Base-by-base conservation (phyloP, 1,139 yeast genomes). In the Diutina catenulata region DNA sequence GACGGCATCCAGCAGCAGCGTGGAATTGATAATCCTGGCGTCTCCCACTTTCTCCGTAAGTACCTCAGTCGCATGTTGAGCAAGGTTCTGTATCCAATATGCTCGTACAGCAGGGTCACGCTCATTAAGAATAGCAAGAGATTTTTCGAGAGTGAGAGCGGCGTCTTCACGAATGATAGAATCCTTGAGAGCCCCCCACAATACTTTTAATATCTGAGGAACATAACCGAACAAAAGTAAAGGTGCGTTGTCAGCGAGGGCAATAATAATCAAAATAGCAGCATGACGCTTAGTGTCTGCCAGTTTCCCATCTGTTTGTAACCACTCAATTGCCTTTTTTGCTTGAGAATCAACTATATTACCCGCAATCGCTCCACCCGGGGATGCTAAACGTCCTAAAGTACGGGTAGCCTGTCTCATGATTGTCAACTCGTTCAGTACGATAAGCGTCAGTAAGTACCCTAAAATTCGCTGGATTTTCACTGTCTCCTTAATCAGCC, bases 281-380 rank as follows among this genome's bases (percentile, higher is more conserved):
- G 96, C 95, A 55, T 87, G 95, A 45, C 94, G 73, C 49, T 94
- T 72, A 40, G 73, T 73, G 48, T 86, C 95, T 43, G 64, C 65
- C 50, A 81, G 88, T 47, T 84, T 79, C 47, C 80, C 88, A 37
- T 74, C 77, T 18, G 80, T 68, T 41, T 82, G 88, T 26, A 91
- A 68, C 94, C 96, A 82, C 55, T 91, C 97, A 39, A 88, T 68
- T 36, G 95, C 87, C 40, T 87, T 69, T 51, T 82, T 83, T 10
- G 93, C 93, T 54, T 91, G 96, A 49, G 77, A 82, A 45, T 88
- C 96, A 22, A 91, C 96, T 56, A 91, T 80, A 41, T 87, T 96
- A 1, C 94, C 87, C 0, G 95, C 84, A 40, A 87, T 61, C 2
- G 93, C 76, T 1, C 94, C 93, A 20, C 95, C 94, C 0, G 94